phyloP scores from a whole-genome alignment of 202 grass and related monocot species.

The Cymbopogon flexuosus region DNA sequence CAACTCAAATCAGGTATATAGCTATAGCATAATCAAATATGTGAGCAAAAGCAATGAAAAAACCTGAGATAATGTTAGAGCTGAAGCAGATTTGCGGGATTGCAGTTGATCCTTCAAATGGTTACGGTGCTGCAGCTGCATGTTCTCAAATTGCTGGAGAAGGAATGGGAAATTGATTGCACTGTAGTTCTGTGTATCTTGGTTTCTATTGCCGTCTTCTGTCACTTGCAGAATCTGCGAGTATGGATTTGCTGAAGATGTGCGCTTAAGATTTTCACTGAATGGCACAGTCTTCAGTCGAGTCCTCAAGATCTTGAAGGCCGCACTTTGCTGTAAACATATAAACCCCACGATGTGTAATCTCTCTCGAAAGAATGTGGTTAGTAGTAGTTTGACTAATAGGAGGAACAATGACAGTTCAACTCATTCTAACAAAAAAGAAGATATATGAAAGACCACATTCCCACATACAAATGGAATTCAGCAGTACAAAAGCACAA shows the following conservation, averaged over 20 bases:
- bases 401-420: not conserved
- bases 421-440: not conserved
- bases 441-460: not conserved
- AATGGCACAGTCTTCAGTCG: slow-evolving; percentile 95
- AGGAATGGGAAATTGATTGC: slow-evolving; percentile 69
- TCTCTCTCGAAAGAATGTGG: not conserved
- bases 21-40: not conserved
- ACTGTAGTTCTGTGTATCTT: slow-evolving; percentile 56
- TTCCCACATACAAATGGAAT: not conserved
- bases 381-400: not conserved
- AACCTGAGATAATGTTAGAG: slow-evolving; percentile 43
- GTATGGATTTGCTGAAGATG: slow-evolving; percentile 58
- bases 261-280: slow-evolving; percentile 61
- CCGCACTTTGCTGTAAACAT: slow-evolving; percentile 83
- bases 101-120: slow-evolving; percentile 54
- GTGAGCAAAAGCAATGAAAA: slow-evolving; percentile 23
- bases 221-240: slow-evolving; percentile 69
- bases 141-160: slow-evolving; percentile 69
- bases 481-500: not conserved
- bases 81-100: slow-evolving; percentile 41
- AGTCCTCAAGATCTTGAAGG: slow-evolving; percentile 93
- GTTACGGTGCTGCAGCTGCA: slow-evolving; percentile 60
- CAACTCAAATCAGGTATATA: not conserved
- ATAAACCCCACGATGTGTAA: slow-evolving; percentile 11
- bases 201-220: slow-evolving; percentile 64